Conservation (phyloP, 2,329 filamentous ascomycete species). For the Blumeria graminis region DNA sequence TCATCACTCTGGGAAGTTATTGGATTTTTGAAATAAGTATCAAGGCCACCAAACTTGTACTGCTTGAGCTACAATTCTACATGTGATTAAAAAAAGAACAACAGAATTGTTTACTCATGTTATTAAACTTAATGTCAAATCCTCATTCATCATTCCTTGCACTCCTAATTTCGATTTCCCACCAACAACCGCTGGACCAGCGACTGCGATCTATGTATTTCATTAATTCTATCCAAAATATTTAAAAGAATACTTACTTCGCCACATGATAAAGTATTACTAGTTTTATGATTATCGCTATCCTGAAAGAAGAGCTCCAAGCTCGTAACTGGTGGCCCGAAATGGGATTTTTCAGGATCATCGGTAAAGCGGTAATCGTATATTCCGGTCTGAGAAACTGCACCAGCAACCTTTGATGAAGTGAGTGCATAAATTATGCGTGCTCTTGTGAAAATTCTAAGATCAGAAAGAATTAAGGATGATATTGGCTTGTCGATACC, state of each 20-base stretch:
- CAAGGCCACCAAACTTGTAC: too few relatives aligned
- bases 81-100: too few relatives aligned
- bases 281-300: constrained; percentile 32
- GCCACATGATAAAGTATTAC: constrained; percentile 35
- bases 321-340: constrained; percentile 58
- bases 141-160: constrained; percentile 38
- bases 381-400: constrained; percentile 64
- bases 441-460: constrained; percentile 59
- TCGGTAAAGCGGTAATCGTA: constrained; percentile 54
- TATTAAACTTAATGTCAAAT: constrained; percentile 41
- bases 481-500: constrained; percentile 21
- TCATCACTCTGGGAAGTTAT: too few relatives aligned
- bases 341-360: constrained; percentile 30
- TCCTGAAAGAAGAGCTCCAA: constrained; percentile 57
- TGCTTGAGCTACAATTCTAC: too few relatives aligned
- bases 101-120: background rate
- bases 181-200: constrained; percentile 48
- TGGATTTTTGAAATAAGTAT: too few relatives aligned
- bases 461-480: constrained; percentile 47
- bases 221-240: constrained; percentile 3
- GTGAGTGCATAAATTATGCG: constrained; percentile 70
- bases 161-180: constrained; percentile 39
- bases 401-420: constrained; percentile 61
- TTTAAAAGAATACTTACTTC: constrained; percentile 26
- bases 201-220: constrained; percentile 36